Evolutionary conservation across 208 protist genomes (phyloP).

Genomic region (Spongospora subterranea): DNA sequence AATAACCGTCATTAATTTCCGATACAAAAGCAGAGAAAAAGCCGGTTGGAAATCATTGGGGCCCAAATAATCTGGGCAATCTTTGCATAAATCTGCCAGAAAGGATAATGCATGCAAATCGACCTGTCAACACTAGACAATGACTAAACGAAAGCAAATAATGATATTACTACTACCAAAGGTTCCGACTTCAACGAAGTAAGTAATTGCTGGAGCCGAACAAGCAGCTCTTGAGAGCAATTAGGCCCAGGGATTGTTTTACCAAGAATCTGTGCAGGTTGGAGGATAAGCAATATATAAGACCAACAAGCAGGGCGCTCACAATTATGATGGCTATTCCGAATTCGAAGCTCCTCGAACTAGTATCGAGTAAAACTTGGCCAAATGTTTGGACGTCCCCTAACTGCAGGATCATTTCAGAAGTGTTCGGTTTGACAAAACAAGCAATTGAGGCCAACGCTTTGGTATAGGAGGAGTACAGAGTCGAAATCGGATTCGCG

Average conservation of each 20-base stretch:
- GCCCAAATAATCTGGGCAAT: too few species aligned
- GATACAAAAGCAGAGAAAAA: constrained; percentile 27
- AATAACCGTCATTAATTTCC: neutral
- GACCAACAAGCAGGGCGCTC: neutral
- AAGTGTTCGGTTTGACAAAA: neutral
- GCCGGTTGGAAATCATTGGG: too few species aligned
- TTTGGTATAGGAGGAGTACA: too few species aligned
- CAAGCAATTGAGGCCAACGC: neutral
- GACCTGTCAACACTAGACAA: too few species aligned
- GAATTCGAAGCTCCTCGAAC: neutral
- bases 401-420: neutral
- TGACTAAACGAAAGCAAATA: too few species aligned
- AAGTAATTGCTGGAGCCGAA: neutral
- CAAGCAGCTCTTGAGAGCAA: neutral
- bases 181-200: neutral
- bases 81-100: too few species aligned
- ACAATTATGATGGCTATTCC: neutral
- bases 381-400: too few species aligned
- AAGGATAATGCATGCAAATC: too few species aligned
- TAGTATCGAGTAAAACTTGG: neutral
- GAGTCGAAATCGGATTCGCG: neutral
- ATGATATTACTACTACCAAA: too few species aligned
- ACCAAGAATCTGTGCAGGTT: too few species aligned
- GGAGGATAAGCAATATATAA: too few species aligned
- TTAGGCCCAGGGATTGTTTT: too few species aligned